Percentiles rank a stretch among this genome's conserved stretches.
Evolutionary conservation across 352 stramenopile genomes (phyloP).

Genomic region (Pythium myriotylum): DNA sequence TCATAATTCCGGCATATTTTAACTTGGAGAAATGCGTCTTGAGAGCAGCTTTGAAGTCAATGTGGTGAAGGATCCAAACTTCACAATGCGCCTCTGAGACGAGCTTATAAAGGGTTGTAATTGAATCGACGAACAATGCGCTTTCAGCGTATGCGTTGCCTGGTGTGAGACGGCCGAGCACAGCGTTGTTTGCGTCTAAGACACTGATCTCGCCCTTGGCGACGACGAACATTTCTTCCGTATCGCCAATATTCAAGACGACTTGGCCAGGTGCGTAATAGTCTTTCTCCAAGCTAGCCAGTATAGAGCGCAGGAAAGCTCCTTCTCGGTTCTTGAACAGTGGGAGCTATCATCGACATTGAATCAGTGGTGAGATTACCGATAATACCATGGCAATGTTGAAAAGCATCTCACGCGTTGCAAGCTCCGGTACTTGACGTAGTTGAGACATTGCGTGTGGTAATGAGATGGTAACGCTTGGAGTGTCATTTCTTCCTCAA

Average conservation of each 20-base stretch:
- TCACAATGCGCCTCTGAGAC: conserved; percentile 32
- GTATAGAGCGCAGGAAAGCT: conserved; percentile 29
- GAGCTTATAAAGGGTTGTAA: conserved; percentile 5
- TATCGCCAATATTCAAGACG: conserved; percentile 18
- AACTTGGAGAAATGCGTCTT: conserved; percentile 61
- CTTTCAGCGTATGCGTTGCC: conserved; percentile 28
- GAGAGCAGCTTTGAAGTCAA: conserved; percentile 32
- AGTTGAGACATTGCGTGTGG: conserved; percentile 26
- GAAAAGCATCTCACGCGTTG: conserved; percentile 15
- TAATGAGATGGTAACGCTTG: conserved; percentile 27
- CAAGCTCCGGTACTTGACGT: conserved; percentile 32
- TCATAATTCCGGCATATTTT: conserved; percentile 47
- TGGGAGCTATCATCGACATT: conserved; percentile 11
- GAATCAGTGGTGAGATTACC: neutral
- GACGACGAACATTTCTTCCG: conserved; percentile 36
- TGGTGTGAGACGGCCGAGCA: conserved; percentile 16
- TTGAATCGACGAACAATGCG: conserved; percentile 15
- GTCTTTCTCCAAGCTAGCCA: conserved; percentile 30
- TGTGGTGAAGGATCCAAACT: conserved; percentile 26
- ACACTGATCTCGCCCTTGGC: conserved; percentile 30
- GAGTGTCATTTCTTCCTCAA: conserved; percentile 32
- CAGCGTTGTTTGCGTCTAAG: conserved; percentile 2
- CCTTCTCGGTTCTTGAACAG: conserved; percentile 31
- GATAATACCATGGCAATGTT: neutral
- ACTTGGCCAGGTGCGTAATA: conserved; percentile 30